These are phyloP conservation scores for Leishmania guyanensis DNA, from an alignment of 208 protist genomes.

Conservation along the genomic window DNA sequence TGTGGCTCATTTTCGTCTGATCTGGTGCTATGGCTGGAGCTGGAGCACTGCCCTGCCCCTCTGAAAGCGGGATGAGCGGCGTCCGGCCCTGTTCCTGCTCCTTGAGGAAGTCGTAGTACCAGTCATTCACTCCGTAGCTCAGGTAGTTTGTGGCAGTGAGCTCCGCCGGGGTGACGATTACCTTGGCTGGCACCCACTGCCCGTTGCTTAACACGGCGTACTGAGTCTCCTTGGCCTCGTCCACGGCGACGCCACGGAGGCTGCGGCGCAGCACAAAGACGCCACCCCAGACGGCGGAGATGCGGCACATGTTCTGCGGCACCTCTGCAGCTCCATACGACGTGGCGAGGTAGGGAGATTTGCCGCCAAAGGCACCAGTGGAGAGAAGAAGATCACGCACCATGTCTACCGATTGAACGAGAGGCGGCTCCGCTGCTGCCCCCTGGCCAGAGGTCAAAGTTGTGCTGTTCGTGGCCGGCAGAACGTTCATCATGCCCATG, in stretches of 20 bases:
- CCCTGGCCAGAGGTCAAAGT: not conserved
- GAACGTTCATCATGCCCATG: slow-evolving; percentile 56
- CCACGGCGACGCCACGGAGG: slow-evolving; percentile 41
- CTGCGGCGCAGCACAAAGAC: slow-evolving; percentile 77
- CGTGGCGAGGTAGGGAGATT: slow-evolving; percentile 78
- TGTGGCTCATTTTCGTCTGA: no score
- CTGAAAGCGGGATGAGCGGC: slow-evolving; percentile 18
- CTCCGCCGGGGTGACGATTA: slow-evolving; percentile 57
- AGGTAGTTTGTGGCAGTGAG: slow-evolving; percentile 23
- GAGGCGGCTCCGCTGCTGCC: not conserved
- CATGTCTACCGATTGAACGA: slow-evolving; percentile 52
- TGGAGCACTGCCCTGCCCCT: not conserved
- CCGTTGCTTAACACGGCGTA: slow-evolving; percentile 79
- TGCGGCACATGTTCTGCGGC: slow-evolving; percentile 86
- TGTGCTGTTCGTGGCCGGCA: not conserved
- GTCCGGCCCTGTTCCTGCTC: slow-evolving; percentile 30
- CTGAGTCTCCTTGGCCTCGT: slow-evolving; percentile 40
- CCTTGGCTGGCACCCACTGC: slow-evolving; percentile 65
- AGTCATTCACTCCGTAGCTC: slow-evolving; percentile 27
- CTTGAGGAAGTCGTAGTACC: slow-evolving; percentile 33
- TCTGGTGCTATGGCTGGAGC: no score
- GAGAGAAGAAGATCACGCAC: slow-evolving; percentile 73
- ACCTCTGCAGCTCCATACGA: slow-evolving; percentile 86
- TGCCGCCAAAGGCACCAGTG: slow-evolving; percentile 70
- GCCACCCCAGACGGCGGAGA: slow-evolving; percentile 84